Evolutionary conservation across 176 grass and related monocot genomes (phyloP), one percentile per base, ranked within the genome.

Genomic region (Triticum turgidum): DNA sequence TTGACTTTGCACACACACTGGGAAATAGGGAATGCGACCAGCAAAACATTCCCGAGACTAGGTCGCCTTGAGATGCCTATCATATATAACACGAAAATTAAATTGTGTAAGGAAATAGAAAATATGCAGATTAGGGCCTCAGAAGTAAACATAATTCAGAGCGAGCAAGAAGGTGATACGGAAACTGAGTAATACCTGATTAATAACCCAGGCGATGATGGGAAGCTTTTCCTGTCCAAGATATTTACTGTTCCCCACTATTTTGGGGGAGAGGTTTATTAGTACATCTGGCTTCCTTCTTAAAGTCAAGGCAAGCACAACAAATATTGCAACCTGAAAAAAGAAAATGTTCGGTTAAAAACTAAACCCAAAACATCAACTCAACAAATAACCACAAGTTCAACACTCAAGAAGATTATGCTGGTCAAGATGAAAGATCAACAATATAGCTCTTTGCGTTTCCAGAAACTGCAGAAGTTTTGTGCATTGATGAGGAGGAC

Each of bases 21-120:
- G 94, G 94, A 90, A 99, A 99, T 15, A 99, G 59, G 73, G 70
- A 99, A 83, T 92, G 97, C 0, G 90, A 83, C 94, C 94, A 99
- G 49, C 79, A 82, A 85, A 94, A 99, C 91, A 96, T 93, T 54
- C 97, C 94, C 24, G 92, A 71, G 7, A 85, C 94, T 69, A 94
- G 45, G 83, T 99, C 97, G 38, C 97, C 94, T 83, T 94, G 92
- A 83, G 92, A 94, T 61, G 87, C 97, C 97, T 98, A 79, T 63
- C 13, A 71, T 38, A 71, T 37, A 74, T 5, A 74, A 64, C 20
- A 81, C 1, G 1, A 24, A 82, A 83, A 65, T 56, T 0, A 72
- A 78, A 9, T 7, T 51, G 15, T 52, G 6, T 70, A 18, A 65
- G 33, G 7, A 70, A 77, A 78, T 76, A 72, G 7, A 69, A 72